Percentiles rank a stretch among this genome's conserved stretches.
These are phyloP conservation scores for Aspergillus aculeatinus DNA, from an alignment of 2,329 filamentous ascomycete genomes.

Conservation along the genomic window DNA sequence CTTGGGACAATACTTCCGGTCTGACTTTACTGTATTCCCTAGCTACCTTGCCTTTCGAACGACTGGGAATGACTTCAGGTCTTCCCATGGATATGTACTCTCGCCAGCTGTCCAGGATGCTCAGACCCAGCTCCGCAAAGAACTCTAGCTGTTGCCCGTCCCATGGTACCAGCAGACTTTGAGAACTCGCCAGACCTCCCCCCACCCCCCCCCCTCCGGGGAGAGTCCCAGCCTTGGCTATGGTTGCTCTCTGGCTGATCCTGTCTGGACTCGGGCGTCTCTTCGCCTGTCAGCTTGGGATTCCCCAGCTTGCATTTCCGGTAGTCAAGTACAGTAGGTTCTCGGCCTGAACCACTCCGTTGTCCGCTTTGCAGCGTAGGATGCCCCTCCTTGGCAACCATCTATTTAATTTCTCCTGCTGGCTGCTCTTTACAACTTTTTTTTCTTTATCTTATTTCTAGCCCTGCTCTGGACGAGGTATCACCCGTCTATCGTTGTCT, in stretches of 20 bases:
- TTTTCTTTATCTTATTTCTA: not conserved
- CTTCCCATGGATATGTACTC: not conserved
- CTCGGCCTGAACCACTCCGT: conserved; percentile 3
- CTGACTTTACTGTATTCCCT: not conserved
- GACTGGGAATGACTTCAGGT: not conserved
- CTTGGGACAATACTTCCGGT: not conserved
- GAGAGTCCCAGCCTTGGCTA: conserved; percentile 8
- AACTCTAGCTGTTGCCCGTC: conserved; percentile 1
- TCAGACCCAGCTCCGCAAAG: conserved; percentile 1
- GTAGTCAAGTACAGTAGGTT: not conserved
- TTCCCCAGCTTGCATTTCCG: not conserved
- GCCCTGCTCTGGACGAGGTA: not conserved
- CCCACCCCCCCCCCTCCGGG: not conserved
- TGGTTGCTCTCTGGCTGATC: conserved; percentile 6
- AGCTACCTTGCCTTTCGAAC: not conserved
- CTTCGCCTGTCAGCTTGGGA: conserved; percentile 3
- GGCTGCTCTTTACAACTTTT: not conserved
- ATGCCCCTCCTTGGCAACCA: not conserved
- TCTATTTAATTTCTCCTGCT: conserved; percentile 4
- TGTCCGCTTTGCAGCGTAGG: not conserved
- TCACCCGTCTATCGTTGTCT: not conserved
- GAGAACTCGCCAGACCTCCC: not conserved
- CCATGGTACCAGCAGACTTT: not conserved
- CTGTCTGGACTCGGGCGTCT: conserved; percentile 1
- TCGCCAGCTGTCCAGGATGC: not conserved